These are phyloP conservation scores for Talaromyces rugulosus DNA, from an alignment of 2,329 filamentous ascomycete species.

Conservation along the genomic window DNA sequence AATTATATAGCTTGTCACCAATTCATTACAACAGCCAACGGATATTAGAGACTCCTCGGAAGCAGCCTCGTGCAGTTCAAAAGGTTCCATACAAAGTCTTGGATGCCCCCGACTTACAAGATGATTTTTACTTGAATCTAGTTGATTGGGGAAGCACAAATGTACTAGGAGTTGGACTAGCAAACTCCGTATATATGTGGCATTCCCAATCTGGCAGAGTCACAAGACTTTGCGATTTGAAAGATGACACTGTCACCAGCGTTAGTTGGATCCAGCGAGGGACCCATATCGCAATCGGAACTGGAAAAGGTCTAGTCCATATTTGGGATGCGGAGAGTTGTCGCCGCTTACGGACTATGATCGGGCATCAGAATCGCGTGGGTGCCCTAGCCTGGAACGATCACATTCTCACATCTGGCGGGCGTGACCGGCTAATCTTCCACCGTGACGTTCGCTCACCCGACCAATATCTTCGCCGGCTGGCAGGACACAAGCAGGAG, in stretches of 20 bases:
- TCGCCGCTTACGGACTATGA: conserved; percentile 88
- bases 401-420: conserved; percentile 93
- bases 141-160: conserved; percentile 98
- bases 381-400: conserved; percentile 97
- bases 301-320: conserved; percentile 88
- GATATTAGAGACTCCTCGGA: conserved; percentile 84
- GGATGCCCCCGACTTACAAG: conserved; percentile 90
- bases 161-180: conserved; percentile 85
- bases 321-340: conserved; percentile 95
- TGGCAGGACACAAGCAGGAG: conserved; percentile 95
- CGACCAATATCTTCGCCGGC: conserved; percentile 80
- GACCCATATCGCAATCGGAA: conserved; percentile 92
- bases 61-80: conserved; percentile 83
- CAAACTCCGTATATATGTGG: conserved; percentile 97
- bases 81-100: conserved; percentile 98
- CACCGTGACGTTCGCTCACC: conserved; percentile 92
- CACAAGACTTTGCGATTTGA: conserved; percentile 86
- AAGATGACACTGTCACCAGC: conserved; percentile 91
- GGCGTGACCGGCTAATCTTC: conserved; percentile 86
- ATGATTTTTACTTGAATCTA: conserved; percentile 96
- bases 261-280: conserved; percentile 96
- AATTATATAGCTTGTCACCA: conserved; percentile 92
- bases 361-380: conserved; percentile 87
- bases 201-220: conserved; percentile 88
- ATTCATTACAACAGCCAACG: conserved; percentile 90